Conservation (phyloP, 2,329 filamentous ascomycete species). For the Penicillium sp. region DNA sequence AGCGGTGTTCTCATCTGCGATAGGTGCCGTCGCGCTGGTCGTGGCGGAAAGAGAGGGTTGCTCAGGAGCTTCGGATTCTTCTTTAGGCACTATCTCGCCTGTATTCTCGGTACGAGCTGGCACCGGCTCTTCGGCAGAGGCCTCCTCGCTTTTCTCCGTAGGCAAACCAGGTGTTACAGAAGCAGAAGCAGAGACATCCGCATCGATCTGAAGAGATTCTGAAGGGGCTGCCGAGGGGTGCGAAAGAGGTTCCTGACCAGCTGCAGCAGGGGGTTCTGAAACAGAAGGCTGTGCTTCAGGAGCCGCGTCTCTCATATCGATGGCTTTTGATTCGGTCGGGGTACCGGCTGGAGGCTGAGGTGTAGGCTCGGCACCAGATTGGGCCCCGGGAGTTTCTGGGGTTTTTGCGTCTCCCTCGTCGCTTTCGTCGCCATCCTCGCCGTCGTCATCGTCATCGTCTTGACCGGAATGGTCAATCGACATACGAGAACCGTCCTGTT, state of each 20-base stretch:
- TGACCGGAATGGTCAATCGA: slow-evolving; percentile 43
- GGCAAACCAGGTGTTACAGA: slow-evolving; percentile 5
- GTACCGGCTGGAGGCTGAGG: slow-evolving; percentile 15
- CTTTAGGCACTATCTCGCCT: slow-evolving; percentile 2
- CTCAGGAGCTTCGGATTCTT: slow-evolving; percentile 7
- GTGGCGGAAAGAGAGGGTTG: not conserved
- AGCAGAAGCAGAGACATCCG: slow-evolving; percentile 4
- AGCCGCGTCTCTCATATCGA: slow-evolving; percentile 19
- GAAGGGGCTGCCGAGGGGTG: not conserved
- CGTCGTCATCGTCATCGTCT: slow-evolving; percentile 47
- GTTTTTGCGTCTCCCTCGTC: slow-evolving; percentile 51
- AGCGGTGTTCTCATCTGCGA: not conserved
- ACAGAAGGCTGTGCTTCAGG: slow-evolving; percentile 8
- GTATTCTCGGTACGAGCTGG: not conserved
- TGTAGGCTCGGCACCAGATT: slow-evolving; percentile 23
- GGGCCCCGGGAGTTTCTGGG: slow-evolving; percentile 35
- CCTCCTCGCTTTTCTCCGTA: slow-evolving; percentile 2
- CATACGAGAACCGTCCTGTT: slow-evolving; percentile 43
- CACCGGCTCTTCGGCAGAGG: not conserved
- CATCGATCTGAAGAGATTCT: slow-evolving; percentile 1
- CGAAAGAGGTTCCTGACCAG: not conserved
- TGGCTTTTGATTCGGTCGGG: slow-evolving; percentile 15
- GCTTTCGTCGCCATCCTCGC: slow-evolving; percentile 48
- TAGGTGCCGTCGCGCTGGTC: not conserved
- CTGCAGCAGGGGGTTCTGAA: slow-evolving; percentile 4